These are phyloP conservation scores for Fonsecaea pedrosoi DNA, from an alignment of 2,329 filamentous ascomycete genomes.

Conservation along the genomic window DNA sequence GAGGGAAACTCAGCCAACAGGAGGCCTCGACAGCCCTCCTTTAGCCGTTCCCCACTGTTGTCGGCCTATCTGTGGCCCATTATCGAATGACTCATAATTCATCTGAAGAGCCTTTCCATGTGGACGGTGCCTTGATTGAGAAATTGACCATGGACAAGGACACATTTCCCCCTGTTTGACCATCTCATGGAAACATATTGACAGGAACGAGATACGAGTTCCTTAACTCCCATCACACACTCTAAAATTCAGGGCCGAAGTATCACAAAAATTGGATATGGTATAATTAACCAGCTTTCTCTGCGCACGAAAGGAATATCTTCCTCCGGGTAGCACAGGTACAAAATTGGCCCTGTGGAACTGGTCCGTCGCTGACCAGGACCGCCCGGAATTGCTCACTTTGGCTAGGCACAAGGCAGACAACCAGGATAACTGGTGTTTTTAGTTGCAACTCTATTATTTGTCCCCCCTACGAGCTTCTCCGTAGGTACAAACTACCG, in stretches of 20 bases:
- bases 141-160: neutral
- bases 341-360: neutral
- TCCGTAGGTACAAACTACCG: neutral
- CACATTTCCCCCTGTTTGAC: neutral
- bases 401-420: constrained; percentile 8
- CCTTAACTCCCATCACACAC: neutral
- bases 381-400: neutral
- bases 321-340: neutral
- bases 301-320: no score
- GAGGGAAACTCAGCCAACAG: neutral
- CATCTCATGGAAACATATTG: neutral
- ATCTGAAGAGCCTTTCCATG: neutral
- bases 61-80: neutral
- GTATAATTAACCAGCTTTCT: neutral
- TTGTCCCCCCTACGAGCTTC: neutral
- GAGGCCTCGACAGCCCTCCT: neutral
- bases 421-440: neutral
- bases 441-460: constrained; percentile 3
- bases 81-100: constrained; percentile 6
- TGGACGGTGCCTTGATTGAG: neutral
- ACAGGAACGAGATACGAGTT: neutral
- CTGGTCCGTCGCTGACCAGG: constrained; percentile 1
- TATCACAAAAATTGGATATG: neutral
- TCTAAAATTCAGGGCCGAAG: neutral
- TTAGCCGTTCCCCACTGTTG: neutral